Base-by-base conservation (phyloP, 768 basidiomycete genomes). In the button mushroom (Agaricus bisporus) region DNA sequence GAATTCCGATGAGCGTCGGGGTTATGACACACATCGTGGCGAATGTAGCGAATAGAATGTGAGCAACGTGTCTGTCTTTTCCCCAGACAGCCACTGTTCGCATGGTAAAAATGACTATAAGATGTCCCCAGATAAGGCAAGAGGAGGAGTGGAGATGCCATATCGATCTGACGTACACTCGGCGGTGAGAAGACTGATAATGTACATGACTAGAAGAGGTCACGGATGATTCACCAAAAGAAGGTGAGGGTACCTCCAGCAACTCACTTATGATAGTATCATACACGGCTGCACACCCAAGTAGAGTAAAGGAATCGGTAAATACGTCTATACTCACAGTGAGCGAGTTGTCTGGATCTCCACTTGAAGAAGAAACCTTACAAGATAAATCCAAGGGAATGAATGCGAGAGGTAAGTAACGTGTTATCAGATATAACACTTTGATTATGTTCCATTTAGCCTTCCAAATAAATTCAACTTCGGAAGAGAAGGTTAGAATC, bases 81-180 rank as follows among this genome's bases (percentile, higher is more conserved):
- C 48, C 39, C 38, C 46, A 48, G 12, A 55, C 47, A 9, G 47
- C 54, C 47, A 46, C 48, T 29, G 47, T 55, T 29, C 54, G 35
- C 2, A 55, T 15, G 2, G 54, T 26, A 4, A 55, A 45, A 12
- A 48, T 39, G 1, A 42, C 54, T 55, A 15, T 25, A 45, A 22
- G 22, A 4, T 4, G 4, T 1, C 22, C 22, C 22, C 22, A 22
- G 4, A 22, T 22, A 22, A 22, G 22, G 22, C 22, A 22, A 22
- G 4, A 22, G 22, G 22, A 22, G 22, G 22, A 22, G 4, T 22
- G 22, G 22, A 12, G 20, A 8, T 26, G 7, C 6, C 4, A 29
- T 15, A 28, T 14, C 1, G 0, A 28, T 26, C 25, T 45, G 15
- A 10, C 15, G 25, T 15, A 39, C 14, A 39, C 12, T 15, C 17